These are phyloP conservation scores for Penicillium paxilli DNA, from an alignment of 495 filamentous ascomycete species.

Conservation along the genomic window DNA sequence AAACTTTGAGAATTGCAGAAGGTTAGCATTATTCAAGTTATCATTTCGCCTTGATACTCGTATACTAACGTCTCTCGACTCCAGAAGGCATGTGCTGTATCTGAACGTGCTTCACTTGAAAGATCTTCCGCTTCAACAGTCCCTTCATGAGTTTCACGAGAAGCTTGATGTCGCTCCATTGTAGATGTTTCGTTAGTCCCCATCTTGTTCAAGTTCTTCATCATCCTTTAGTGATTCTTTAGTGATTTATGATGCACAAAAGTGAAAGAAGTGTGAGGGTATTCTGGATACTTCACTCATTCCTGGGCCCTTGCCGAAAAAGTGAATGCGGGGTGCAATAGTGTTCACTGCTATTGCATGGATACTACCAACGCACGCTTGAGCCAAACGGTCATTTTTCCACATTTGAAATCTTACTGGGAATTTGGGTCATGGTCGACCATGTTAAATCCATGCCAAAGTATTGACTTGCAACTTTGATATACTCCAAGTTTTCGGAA, in stretches of 20 bases:
- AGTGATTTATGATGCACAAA: neutral
- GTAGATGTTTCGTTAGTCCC: neutral
- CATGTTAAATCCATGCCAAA: too few species aligned
- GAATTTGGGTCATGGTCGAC: too few species aligned
- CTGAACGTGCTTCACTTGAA: too few species aligned
- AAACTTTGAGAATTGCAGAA: constrained; percentile 40
- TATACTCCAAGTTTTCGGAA: too few species aligned
- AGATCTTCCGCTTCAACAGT: neutral
- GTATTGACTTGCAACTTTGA: too few species aligned
- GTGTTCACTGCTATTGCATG: too few species aligned
- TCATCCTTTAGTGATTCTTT: neutral
- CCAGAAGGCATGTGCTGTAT: neutral
- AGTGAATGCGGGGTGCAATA: too few species aligned
- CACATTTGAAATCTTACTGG: too few species aligned
- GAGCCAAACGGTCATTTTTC: too few species aligned
- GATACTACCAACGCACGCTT: too few species aligned
- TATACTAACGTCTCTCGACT: neutral
- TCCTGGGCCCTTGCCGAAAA: too few species aligned
- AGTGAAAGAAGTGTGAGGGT: neutral
- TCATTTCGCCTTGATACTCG: neutral
- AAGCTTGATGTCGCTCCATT: neutral
- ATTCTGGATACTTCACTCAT: neutral
- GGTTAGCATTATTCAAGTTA: neutral
- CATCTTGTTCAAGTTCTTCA: neutral
- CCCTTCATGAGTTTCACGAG: neutral